Percentiles rank a stretch among this genome's conserved stretches.
phyloP scores from a whole-genome alignment of 768 basidiomycete genomes.

The Nidularia pulvinata region DNA sequence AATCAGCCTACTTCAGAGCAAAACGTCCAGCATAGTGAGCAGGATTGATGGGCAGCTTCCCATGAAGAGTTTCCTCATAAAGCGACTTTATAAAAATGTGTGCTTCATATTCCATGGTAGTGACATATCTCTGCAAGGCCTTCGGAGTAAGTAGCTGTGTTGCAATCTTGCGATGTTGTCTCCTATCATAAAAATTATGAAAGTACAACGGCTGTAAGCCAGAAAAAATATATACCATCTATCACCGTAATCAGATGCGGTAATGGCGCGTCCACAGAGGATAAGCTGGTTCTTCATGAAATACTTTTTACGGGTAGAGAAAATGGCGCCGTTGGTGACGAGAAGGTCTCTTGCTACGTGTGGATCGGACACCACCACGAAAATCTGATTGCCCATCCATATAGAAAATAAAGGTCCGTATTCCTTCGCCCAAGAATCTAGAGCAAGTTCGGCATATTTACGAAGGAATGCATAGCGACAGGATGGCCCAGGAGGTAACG shows the following conservation, averaged over 20 bases:
- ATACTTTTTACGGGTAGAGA: conserved; percentile 27
- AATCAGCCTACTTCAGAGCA: conserved; percentile 14
- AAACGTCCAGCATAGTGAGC: conserved; percentile 32
- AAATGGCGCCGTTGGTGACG: conserved; percentile 29
- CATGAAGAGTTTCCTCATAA: conserved; percentile 25
- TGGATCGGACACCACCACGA: conserved; percentile 32
- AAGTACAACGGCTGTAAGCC: not conserved
- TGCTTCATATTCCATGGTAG: conserved; percentile 35
- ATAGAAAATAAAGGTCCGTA: conserved; percentile 31
- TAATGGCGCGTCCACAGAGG: conserved; percentile 26
- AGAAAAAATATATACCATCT: conserved; percentile 19
- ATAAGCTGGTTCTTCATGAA: conserved; percentile 35
- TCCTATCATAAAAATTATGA: conserved; percentile 13
- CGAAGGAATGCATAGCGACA: conserved; percentile 24
- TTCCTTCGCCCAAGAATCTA: conserved; percentile 26
- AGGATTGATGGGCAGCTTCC: conserved; percentile 34
- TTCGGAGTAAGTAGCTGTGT: conserved; percentile 22
- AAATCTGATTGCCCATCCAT: conserved; percentile 35
- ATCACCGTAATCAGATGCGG: conserved; percentile 26
- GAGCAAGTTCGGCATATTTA: conserved; percentile 29
- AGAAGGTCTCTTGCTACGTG: conserved; percentile 28
- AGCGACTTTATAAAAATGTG: conserved; percentile 33
- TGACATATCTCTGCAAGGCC: conserved; percentile 29
- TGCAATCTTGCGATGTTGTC: conserved; percentile 40
- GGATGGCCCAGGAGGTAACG: conserved; percentile 22